phyloP scores from a whole-genome alignment of 2,329 filamentous ascomycete species.

The Neurospora crassa region DNA sequence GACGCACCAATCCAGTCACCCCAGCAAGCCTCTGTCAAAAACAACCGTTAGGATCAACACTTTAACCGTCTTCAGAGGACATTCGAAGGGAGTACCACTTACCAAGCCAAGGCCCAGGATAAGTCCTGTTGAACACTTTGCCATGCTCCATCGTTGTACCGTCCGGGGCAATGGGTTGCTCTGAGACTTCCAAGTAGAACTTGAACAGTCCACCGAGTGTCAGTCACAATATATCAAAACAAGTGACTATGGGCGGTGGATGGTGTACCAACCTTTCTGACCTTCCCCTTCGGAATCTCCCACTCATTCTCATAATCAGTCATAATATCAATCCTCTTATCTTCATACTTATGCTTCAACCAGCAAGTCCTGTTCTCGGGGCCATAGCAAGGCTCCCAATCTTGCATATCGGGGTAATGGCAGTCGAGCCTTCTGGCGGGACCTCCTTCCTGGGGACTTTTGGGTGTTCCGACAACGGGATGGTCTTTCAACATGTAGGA shows the following conservation, averaged over 20 bases:
- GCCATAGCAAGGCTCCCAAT: conserved; percentile 1
- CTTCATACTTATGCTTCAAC: conserved; percentile 1
- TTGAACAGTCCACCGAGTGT: background rate
- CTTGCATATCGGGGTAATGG: conserved; percentile 4
- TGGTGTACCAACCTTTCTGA: background rate
- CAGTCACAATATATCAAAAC: background rate
- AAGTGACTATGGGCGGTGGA: background rate
- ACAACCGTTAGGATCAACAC: too few relatives aligned
- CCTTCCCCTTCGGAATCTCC: background rate
- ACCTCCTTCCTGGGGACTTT: conserved; percentile 4
- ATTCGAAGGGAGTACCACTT: background rate
- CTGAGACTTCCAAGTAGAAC: conserved; percentile 4
- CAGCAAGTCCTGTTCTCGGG: conserved; percentile 6
- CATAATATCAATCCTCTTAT: conserved; percentile 4
- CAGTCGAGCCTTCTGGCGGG: background rate
- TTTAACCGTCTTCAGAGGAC: background rate
- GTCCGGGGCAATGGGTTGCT: conserved; percentile 5
- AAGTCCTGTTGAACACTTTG: conserved; percentile 5
- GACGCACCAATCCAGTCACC: conserved; percentile 3
- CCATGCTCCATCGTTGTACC: conserved; percentile 5
- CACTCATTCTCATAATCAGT: conserved; percentile 7
- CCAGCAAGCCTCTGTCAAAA: conserved; percentile 6
- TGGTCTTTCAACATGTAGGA: background rate
- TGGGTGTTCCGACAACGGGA: conserved; percentile 2
- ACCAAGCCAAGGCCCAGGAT: conserved; percentile 9